Conservation (phyloP, 2,329 filamentous ascomycete species). For the Bipolaris cookei region DNA sequence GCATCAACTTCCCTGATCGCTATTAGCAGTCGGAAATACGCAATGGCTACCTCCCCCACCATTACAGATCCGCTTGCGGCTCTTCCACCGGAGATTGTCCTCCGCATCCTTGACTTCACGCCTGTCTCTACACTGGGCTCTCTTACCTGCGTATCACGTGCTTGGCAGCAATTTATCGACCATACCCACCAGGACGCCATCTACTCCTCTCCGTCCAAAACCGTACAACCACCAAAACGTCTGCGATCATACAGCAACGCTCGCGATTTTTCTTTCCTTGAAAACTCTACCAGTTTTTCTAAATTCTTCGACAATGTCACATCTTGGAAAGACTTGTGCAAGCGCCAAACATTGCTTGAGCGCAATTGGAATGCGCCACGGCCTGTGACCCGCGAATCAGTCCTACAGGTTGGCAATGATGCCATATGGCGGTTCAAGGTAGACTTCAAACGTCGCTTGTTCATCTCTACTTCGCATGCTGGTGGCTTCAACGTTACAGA, state of each 20-base stretch:
- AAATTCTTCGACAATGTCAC: conserved; percentile 8
- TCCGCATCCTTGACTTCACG: conserved; percentile 16
- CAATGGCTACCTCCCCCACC: not conserved
- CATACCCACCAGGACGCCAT: conserved; percentile 8
- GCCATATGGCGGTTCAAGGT: conserved; percentile 14
- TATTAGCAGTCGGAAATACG: not conserved
- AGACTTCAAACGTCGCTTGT: conserved; percentile 15
- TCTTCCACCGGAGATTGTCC: conserved; percentile 14
- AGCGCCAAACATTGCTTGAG: conserved; percentile 6
- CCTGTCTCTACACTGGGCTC: conserved; percentile 7
- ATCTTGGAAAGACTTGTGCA: conserved; percentile 14
- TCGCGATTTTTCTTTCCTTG: conserved; percentile 8
- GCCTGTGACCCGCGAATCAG: conserved; percentile 10
- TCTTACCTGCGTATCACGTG: conserved; percentile 8
- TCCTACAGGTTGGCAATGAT: conserved; percentile 9
- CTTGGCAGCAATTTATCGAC: conserved; percentile 17
- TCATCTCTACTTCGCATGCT: conserved; percentile 14
- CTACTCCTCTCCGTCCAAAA: conserved; percentile 11
- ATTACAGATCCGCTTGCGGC: conserved; percentile 12
- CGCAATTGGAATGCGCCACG: conserved; percentile 4
- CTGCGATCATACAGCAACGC: not conserved
- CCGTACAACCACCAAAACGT: not conserved
- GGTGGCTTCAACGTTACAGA: conserved; percentile 10
- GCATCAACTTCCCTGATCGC: not conserved
- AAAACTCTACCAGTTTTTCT: conserved; percentile 11